Percentiles rank a stretch among this genome's conserved stretches.
These are phyloP conservation scores for Monosporascus sp. DNA, from an alignment of 2,329 filamentous ascomycete genomes.

Conservation along the genomic window DNA sequence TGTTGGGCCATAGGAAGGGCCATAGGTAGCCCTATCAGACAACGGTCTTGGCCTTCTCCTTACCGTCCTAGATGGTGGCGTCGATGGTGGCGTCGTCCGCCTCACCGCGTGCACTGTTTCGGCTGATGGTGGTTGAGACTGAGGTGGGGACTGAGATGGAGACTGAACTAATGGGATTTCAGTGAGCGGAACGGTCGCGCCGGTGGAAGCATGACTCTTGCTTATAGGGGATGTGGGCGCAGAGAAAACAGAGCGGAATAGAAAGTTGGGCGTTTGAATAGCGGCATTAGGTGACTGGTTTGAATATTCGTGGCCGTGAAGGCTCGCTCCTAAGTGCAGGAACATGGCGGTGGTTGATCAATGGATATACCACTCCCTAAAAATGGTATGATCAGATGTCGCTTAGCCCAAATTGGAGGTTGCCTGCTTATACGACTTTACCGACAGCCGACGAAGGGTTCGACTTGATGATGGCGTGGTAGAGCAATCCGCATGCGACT, in stretches of 20 bases:
- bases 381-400: no score
- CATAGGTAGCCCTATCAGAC: slow-evolving; percentile 8
- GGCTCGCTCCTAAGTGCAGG: slow-evolving; percentile 52
- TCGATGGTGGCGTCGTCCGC: not conserved
- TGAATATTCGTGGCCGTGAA: slow-evolving; percentile 57
- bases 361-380: no score
- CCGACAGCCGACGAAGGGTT: no score
- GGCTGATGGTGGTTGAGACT: not conserved
- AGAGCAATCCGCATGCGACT: no score
- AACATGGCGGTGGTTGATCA: slow-evolving; percentile 39
- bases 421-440: no score
- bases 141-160: slow-evolving; percentile 1
- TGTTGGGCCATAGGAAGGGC: not conserved
- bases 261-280: slow-evolving; percentile 18
- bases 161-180: not conserved
- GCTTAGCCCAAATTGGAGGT: no score
- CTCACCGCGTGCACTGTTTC: no score
- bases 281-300: slow-evolving; percentile 25
- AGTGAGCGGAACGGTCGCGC: not conserved
- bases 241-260: slow-evolving; percentile 23
- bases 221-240: slow-evolving; percentile 8
- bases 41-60: slow-evolving; percentile 5
- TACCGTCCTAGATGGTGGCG: not conserved
- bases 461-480: no score
- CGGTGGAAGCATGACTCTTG: slow-evolving; percentile 8